Evolutionary conservation across 352 stramenopile species (phyloP), one percentile per base, ranked within the genome.

Genomic region (Phytophthora aleatoria): DNA sequence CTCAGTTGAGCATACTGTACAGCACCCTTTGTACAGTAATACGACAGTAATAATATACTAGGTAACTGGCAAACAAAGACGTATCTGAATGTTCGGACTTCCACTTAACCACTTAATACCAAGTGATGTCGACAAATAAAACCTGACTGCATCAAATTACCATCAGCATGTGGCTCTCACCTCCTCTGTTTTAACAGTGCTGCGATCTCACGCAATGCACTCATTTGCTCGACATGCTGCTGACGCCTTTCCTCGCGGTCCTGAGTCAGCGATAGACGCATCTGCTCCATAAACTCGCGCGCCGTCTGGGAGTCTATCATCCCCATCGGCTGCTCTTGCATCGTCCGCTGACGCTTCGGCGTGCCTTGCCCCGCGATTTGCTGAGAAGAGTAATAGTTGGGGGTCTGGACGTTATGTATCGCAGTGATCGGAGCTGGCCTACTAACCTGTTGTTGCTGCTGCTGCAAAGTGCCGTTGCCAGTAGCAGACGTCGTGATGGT

Each of bases 211-310:
- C 59, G 61, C 27, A 90, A 69, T 15, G 76, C 54, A 8, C 52
- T 60, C 77, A 90, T 86, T 43, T 83, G 76, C 66, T 90, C 78
- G n/a, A 61, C 49, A 48, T 90, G 81, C 52, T 90, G 78, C 39
- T 71, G 76, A 20, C 69, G 67, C 15, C 74, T 68, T 63, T 90
- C 81, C n/a, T 69, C 61, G 16, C 77, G 73, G 20, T 85, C 76
- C 42, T 76, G 58, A 9, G 69, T 54, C 31, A 79, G 69, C 33
- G 84, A 58, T 4, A 49, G 6, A 5, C 69, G 60, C 35, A 90
- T 69, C 27, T 81, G 61, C 36, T 81, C 65, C 26, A 73, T 50
- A 41, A 83, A 55, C 11, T 50, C 49, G 0, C 48, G 45, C 3
- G 52, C 64, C 9, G 61, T 61, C 2, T 61, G 48, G 0, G 57